Evolutionary conservation across 2,329 filamentous ascomycete species (phyloP).

Genomic region (Cercospora canescens): DNA sequence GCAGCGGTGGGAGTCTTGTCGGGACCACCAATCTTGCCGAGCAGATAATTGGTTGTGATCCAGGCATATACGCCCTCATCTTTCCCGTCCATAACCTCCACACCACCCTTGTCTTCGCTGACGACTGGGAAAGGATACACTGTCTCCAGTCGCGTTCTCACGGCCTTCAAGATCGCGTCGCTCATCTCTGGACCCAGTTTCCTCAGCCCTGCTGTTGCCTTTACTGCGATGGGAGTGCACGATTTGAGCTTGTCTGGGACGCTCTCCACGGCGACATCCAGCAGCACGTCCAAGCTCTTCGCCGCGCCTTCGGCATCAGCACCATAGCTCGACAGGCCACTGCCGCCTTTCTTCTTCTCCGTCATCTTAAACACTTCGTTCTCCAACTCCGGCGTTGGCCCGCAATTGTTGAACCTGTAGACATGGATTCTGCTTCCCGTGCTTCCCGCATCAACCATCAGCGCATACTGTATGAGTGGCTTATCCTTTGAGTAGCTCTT

Average conservation of each 20-base stretch:
- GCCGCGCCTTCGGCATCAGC: slow-evolving; percentile 85
- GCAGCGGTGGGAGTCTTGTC: slow-evolving; percentile 90
- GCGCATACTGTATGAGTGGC: slow-evolving; percentile 92
- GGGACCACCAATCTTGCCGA: slow-evolving; percentile 93
- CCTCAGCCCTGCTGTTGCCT: slow-evolving; percentile 91
- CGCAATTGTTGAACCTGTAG: slow-evolving; percentile 99
- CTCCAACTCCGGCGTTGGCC: slow-evolving; percentile 90
- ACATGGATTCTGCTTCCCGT: slow-evolving; percentile 98
- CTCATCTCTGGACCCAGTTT: slow-evolving; percentile 81
- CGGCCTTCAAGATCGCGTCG: slow-evolving; percentile 79
- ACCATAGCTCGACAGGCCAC: slow-evolving; percentile 80
- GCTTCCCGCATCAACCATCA: slow-evolving; percentile 98
- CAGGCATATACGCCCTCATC: slow-evolving; percentile 98
- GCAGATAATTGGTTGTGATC: slow-evolving; percentile 98
- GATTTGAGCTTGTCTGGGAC: slow-evolving; percentile 86
- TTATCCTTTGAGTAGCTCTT: slow-evolving; percentile 84
- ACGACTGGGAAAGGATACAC: slow-evolving; percentile 94
- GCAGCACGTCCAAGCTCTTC: slow-evolving; percentile 80
- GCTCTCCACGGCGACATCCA: slow-evolving; percentile 79
- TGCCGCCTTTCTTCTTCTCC: slow-evolving; percentile 76
- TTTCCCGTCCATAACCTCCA: slow-evolving; percentile 95
- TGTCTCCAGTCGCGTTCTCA: slow-evolving; percentile 79
- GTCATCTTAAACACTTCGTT: slow-evolving; percentile 93
- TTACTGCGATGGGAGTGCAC: slow-evolving; percentile 96
- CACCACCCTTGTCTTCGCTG: slow-evolving; percentile 77